Percentiles rank a stretch among this genome's conserved stretches.
Conservation (phyloP, 176 grass and related monocot species). For the Puccinellia tenuiflora region DNA sequence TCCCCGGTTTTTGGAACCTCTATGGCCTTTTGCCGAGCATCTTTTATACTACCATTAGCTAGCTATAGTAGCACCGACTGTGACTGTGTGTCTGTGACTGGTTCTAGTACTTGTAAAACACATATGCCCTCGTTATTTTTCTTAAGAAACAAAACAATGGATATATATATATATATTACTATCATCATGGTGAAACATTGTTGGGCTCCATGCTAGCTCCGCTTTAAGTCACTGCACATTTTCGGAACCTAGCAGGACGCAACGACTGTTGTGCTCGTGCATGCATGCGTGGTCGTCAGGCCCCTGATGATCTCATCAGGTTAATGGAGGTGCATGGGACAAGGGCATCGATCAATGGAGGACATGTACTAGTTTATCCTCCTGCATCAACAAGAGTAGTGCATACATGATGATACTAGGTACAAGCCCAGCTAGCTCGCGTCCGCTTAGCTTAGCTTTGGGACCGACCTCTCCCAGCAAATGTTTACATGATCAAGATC, state of each 20-base stretch:
- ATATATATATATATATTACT: no score
- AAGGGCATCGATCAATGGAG: not conserved
- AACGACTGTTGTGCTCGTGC: slow-evolving; percentile 6
- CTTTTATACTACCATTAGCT: no score
- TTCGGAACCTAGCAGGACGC: not conserved
- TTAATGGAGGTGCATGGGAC: not conserved
- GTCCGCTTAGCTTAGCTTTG: slow-evolving; percentile 10
- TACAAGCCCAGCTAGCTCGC: not conserved
- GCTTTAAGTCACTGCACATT: not conserved
- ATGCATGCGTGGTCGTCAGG: not conserved
- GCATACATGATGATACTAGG: no score
- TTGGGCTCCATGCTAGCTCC: slow-evolving; percentile 3
- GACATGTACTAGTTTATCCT: not conserved
- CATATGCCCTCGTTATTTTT: no score
- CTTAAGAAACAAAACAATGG: no score
- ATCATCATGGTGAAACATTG: not conserved
- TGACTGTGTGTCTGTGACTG: no score
- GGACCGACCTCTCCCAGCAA: not conserved
- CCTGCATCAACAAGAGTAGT: not conserved
- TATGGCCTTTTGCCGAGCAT: no score
- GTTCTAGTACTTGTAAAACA: no score
- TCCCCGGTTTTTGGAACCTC: no score
- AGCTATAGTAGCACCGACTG: no score
- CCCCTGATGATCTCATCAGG: not conserved
- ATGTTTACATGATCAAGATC: not conserved